Conservation (phyloP, 495 filamentous ascomycete species). For the Aspergillus sclerotiicarbonarius region DNA sequence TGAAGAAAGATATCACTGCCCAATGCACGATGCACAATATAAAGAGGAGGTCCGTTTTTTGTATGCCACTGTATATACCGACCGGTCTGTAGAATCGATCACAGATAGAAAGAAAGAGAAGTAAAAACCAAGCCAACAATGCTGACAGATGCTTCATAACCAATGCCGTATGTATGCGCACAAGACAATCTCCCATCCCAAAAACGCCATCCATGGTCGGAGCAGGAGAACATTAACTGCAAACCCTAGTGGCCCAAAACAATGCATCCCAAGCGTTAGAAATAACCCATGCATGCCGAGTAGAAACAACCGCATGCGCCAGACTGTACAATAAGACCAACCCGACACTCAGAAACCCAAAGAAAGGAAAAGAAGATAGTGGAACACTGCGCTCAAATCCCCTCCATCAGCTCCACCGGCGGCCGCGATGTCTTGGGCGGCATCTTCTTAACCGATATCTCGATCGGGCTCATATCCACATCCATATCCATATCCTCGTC, state of each 20-base stretch:
- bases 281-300: conserved; percentile 14
- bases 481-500: conserved; percentile 28
- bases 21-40: background rate
- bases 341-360: conserved; percentile 8
- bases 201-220: conserved; percentile 9
- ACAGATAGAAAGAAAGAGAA: background rate
- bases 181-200: background rate
- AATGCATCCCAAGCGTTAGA: background rate
- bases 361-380: conserved; percentile 12
- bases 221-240: background rate
- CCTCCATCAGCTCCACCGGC: conserved; percentile 86
- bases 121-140: background rate
- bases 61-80: conserved; percentile 3
- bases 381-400: conserved; percentile 6
- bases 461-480: conserved; percentile 42
- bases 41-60: background rate
- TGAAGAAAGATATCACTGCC: no score
- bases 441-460: conserved; percentile 51
- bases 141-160: conserved; percentile 5
- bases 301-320: conserved; percentile 11
- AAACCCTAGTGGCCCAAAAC: background rate
- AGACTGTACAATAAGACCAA: conserved; percentile 12
- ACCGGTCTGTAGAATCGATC: background rate
- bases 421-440: conserved; percentile 77
- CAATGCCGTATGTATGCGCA: conserved; percentile 1